Conservation (phyloP, 208 protist species). For the Leishmania tarentolae region DNA sequence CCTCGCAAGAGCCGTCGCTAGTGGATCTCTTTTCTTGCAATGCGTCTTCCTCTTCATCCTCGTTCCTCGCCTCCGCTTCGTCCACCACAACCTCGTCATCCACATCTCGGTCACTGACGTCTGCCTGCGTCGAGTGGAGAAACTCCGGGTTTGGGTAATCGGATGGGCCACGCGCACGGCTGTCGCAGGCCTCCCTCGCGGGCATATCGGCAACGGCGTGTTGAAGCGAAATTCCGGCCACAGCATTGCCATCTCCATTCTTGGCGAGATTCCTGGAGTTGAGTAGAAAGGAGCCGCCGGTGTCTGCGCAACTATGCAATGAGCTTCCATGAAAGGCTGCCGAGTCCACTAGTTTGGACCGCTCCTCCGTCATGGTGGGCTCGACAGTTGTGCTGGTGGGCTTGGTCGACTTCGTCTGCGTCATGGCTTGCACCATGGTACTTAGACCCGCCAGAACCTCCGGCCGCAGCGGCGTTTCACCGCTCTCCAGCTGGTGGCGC, state of each 20-base stretch:
- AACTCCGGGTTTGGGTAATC: constrained; percentile 11
- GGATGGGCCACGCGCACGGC: neutral
- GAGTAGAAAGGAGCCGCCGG: neutral
- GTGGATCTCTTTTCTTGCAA: constrained; percentile 21
- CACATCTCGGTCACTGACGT: constrained; percentile 12
- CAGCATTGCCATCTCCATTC: constrained; percentile 6
- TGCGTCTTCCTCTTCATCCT: constrained; percentile 30
- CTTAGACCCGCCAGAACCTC: constrained; percentile 52
- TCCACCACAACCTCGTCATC: constrained; percentile 20
- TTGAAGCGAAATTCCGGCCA: constrained; percentile 21
- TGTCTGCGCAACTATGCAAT: constrained; percentile 10
- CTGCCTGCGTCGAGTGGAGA: neutral
- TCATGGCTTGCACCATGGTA: constrained; percentile 41
- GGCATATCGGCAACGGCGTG: constrained; percentile 20
- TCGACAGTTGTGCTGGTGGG: constrained; percentile 49
- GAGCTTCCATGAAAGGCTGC: constrained; percentile 11
- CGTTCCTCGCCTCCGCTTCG: constrained; percentile 25
- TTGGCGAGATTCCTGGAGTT: neutral
- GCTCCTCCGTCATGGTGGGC: constrained; percentile 31
- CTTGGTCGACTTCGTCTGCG: constrained; percentile 27
- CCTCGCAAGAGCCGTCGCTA: constrained; percentile 35
- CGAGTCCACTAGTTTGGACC: constrained; percentile 13
- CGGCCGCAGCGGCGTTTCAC: constrained; percentile 53
- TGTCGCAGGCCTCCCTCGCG: constrained; percentile 16
- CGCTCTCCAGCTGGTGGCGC: constrained; percentile 60